Base-by-base conservation (phyloP, 768 basidiomycete species). In the Udeniomyces megalosporus region DNA sequence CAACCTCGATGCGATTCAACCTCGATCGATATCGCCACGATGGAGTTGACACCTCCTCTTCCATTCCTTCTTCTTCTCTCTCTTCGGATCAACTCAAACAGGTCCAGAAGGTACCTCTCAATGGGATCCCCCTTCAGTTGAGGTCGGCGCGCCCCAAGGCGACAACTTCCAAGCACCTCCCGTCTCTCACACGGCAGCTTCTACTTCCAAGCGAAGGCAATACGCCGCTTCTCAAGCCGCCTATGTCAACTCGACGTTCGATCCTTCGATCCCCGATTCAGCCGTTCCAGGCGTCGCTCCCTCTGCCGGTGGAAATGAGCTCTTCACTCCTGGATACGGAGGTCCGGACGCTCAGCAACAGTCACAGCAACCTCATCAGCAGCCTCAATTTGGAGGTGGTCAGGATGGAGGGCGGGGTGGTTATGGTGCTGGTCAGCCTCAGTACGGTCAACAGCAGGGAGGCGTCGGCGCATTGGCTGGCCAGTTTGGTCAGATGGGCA, bases 221-320 rank as follows among this genome's bases (percentile, higher is more conserved):
- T 96, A 96, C 72, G 92, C 92, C 53, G 83, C 88, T 3, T 91
- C 88, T 12, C 91, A 95, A 74, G 89, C 89, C 70, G 88, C 81
- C 2, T 91, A 91, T 72, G 88, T 88, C 67, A 68, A 70, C 42
- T 81, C 82, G 38, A 71, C 59, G n/a, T 44, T 42, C 24, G 45
- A 56, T n/a, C 54, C 61, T 26, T 50, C 55, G 32, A 28, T 56
- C 24, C 56, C 49, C n/a, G 60, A 53, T 22, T n/a, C n/a, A n/a
- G n/a, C n/a, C n/a, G 28, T 42, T 3, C 8, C 28, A 15, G 58
- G 46, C 38, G 50, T 75, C 12, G 72, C 74, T 14, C 80, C 80
- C 60, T 71, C 74, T 29, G 72, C 74, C 31, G 77, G 73, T 78
- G 66, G 62, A 69, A 35, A 71, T 11, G 85, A 86, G 68, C 80